A percentile compares a stretch with the other conserved stretches of the same genome.
phyloP scores from a whole-genome alignment of 1,139 yeast genomes.

The Yamadazyma membranifaciens region DNA sequence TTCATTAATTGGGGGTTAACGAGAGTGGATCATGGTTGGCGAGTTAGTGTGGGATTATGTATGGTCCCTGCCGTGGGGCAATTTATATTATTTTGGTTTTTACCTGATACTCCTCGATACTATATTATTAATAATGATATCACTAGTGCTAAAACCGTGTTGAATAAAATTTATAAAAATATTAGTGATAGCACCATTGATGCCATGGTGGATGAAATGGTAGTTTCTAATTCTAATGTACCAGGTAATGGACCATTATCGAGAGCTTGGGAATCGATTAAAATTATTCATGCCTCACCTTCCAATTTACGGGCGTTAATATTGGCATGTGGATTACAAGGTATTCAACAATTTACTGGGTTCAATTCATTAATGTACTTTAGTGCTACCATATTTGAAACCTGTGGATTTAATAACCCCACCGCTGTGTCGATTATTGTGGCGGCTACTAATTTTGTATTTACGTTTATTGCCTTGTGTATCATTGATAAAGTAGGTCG shows the following conservation, averaged over 20 bases:
- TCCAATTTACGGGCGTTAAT: conserved; percentile 85
- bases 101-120: conserved; percentile 95
- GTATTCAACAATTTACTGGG: conserved; percentile 93
- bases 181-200: conserved; percentile 58
- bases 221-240: conserved; percentile 55
- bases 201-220: conserved; percentile 59
- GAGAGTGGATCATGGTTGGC: conserved; percentile 81
- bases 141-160: conserved; percentile 65
- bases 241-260: conserved; percentile 56
- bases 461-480: conserved; percentile 78
- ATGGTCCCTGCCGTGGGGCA: conserved; percentile 85
- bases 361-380: conserved; percentile 95
- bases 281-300: conserved; percentile 69
- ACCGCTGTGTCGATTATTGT: conserved; percentile 92
- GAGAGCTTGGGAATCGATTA: conserved; percentile 61
- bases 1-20: conserved; percentile 90
- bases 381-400: conserved; percentile 83
- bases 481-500: conserved; percentile 86
- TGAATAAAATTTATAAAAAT: conserved; percentile 55
- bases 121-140: conserved; percentile 68
- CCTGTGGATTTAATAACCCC: conserved; percentile 81
- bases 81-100: conserved; percentile 70
- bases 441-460: conserved; percentile 88
- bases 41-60: conserved; percentile 85
- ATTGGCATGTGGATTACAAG: conserved; percentile 90